Evolutionary conservation across 2,329 filamentous ascomycete species (phyloP).

Genomic region (Nigrograna mackinnonii): DNA sequence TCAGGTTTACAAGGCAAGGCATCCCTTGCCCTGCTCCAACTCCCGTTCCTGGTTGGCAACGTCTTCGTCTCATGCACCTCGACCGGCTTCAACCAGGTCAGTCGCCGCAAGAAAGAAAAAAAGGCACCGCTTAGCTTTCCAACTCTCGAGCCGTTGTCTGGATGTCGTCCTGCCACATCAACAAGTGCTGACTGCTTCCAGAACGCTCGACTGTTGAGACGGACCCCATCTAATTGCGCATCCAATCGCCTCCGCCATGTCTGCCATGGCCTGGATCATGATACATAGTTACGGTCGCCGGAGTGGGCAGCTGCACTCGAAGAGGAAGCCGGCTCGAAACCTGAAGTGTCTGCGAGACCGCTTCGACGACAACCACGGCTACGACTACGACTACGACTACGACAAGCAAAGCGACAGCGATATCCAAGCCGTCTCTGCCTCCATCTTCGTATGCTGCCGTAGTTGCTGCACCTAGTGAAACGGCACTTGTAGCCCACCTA

Average conservation of each 20-base stretch:
- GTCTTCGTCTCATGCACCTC: conserved; percentile 18
- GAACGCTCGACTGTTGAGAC: not conserved
- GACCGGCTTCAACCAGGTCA: conserved; percentile 8
- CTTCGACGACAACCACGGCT: too few relatives aligned
- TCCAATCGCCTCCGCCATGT: not conserved
- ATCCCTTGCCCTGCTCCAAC: conserved; percentile 1
- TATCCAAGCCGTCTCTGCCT: not conserved
- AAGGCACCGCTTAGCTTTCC: conserved; percentile 27
- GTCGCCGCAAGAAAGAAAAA: not conserved
- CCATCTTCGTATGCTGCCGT: not conserved
- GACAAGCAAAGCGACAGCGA: not conserved
- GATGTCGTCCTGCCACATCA: conserved; percentile 27
- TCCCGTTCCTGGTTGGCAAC: conserved; percentile 18
- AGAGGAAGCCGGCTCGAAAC: too few relatives aligned
- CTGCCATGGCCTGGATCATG: not conserved
- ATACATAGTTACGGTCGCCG: too few relatives aligned
- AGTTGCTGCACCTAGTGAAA: not conserved
- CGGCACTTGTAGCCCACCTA: too few relatives aligned
- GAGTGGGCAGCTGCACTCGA: too few relatives aligned
- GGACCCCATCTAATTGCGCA: conserved; percentile 1
- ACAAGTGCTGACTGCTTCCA: conserved; percentile 15
- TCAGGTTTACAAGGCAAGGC: not conserved
- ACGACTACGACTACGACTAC: too few relatives aligned
- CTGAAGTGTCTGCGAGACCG: too few relatives aligned
- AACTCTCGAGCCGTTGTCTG: conserved; percentile 30